Percentiles rank a stretch among this genome's conserved stretches.
phyloP scores from a whole-genome alignment of 129 eudicot species.

The Centrapalus pauciflorus region DNA sequence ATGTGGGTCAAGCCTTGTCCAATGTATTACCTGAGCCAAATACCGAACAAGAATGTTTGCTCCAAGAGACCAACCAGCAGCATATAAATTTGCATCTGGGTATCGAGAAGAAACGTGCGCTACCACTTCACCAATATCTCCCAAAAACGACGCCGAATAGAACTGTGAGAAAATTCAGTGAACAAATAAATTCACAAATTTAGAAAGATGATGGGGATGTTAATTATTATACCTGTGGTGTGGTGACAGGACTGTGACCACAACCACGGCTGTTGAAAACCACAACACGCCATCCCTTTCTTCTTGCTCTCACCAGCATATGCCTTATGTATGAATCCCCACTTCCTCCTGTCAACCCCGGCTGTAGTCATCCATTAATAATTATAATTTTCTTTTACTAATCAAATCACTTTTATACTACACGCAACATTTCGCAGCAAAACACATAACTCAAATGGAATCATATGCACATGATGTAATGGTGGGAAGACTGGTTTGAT shows the following conservation, averaged over 20 bases:
- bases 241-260: constrained; percentile 79
- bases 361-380: constrained; percentile 56
- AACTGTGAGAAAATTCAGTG: constrained; percentile 66
- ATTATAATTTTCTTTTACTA: too few species aligned
- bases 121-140: constrained; percentile 81
- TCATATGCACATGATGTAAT: too few species aligned
- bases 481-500: too few species aligned
- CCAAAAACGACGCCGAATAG: constrained; percentile 88
- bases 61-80: constrained; percentile 97
- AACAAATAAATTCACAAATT: not conserved
- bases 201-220: not conserved
- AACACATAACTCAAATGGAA: too few species aligned
- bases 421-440: too few species aligned
- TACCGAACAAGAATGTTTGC: constrained; percentile 91
- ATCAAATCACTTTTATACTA: too few species aligned
- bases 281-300: constrained; percentile 82
- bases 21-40: constrained; percentile 64
- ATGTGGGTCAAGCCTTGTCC: not conserved
- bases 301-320: constrained; percentile 68
- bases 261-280: constrained; percentile 97
- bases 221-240: constrained; percentile 65
- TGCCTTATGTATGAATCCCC: constrained; percentile 76
- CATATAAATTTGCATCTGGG: constrained; percentile 78
- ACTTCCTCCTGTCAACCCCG: constrained; percentile 97
- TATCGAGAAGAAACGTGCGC: constrained; percentile 57